Evolutionary conservation across 2,329 filamentous ascomycete species (phyloP), one percentile per base, ranked within the genome.

Genomic region (Meredithiella fracta): DNA sequence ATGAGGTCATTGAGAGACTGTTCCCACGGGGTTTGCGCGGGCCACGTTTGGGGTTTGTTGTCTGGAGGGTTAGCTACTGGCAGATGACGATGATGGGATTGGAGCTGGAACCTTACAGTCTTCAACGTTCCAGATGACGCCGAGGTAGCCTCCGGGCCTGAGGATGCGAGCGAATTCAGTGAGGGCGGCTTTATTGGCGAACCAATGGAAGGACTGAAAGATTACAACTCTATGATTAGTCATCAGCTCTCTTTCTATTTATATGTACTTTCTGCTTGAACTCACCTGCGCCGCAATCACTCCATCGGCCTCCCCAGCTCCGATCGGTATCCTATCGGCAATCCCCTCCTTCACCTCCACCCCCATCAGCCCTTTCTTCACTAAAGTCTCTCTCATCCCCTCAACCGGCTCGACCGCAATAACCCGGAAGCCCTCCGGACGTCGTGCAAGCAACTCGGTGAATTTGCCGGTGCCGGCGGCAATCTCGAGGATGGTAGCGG

Each of bases 91-190:
- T 14, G 11, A 31, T n/a, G 34, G 47, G 11, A 22, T 9, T 7
- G 20, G 3, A 15, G 15, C 14, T 17, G 7, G 37, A 22, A 23
- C 68, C 74, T 63, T 67, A 82, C 82, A 86, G 60, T 85, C 80
- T 65, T 86, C 83, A 58, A 82, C 71, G 62, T 86, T 87, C 84
- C 85, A 88, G 54, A 88, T 80, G 65, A 85, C 66, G 14, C 79
- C 83, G 26, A 88, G 70, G 26, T 72, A 71, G 5, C 76, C 76
- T 5, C 74, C 74, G 0, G 79, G 79, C 62, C 75, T 76, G 51
- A 88, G 67, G 0, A 84, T 74, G 50, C 83, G 76, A 61, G 79
- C 74, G n/a, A 88, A 82, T 62, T 86, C 82, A 49, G 70, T 67
- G 26, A 89, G 68, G 0, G 82, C 71, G 37, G 77, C 73, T 44